phyloP scores from a whole-genome alignment of 768 basidiomycete species.

The Xanthoconium purpureum region DNA sequence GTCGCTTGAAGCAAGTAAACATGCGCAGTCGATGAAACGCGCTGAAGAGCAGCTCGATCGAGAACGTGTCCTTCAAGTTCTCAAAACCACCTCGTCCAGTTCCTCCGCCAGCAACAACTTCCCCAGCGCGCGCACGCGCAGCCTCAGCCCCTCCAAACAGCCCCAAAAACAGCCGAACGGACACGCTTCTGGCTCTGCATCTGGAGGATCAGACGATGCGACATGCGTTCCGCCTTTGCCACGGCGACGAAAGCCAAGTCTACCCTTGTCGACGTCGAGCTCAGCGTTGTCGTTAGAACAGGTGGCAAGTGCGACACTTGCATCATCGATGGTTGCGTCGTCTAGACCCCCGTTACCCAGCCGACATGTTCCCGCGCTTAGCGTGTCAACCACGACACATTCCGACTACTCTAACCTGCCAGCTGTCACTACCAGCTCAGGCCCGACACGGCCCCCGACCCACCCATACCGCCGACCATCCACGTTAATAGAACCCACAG shows the following conservation, averaged over 20 bases:
- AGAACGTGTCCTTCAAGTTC: constrained; percentile 66
- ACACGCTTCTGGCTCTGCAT: background rate
- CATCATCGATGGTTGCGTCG: constrained; percentile 6
- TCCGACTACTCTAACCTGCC: background rate
- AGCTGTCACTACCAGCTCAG: constrained; percentile 18
- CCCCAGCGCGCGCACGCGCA: constrained; percentile 23
- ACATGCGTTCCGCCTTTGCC: constrained; percentile 34
- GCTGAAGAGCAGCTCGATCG: constrained; percentile 66
- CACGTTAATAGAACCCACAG: constrained; percentile 19
- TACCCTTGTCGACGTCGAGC: constrained; percentile 33
- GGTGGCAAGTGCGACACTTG: constrained; percentile 39
- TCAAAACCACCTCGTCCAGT: constrained; percentile 55
- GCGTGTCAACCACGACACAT: constrained; percentile 2
- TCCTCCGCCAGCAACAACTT: constrained; percentile 12
- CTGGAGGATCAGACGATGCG: constrained; percentile 21
- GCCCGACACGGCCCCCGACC: constrained; percentile 43
- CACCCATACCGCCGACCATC: constrained; percentile 53
- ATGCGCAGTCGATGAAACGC: constrained; percentile 65
- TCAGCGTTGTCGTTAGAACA: constrained; percentile 39
- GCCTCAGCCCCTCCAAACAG: constrained; percentile 30
- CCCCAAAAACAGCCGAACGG: constrained; percentile 3
- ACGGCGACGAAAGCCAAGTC: constrained; percentile 34
- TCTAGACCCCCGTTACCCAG: constrained; percentile 26
- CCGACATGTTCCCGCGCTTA: constrained; percentile 13
- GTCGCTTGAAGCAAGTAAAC: constrained; percentile 69